Evolutionary conservation across 345 rosid species (phyloP).

Genomic region (Pseudoturritis turrita): DNA sequence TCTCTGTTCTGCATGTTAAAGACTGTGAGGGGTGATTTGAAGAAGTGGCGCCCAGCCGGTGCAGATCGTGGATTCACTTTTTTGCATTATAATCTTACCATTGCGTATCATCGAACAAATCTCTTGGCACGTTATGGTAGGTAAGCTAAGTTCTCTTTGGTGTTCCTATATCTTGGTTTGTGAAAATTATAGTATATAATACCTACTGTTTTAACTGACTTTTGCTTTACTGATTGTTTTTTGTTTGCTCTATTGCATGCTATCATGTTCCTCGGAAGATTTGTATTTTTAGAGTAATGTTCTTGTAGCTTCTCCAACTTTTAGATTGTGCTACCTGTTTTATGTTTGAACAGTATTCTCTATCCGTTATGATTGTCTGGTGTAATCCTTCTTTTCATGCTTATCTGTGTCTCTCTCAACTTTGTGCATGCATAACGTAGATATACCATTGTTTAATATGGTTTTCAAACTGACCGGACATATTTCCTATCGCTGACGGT

Average conservation of each 20-base stretch:
- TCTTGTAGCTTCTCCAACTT: background rate
- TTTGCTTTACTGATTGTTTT: background rate
- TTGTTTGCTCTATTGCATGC: background rate
- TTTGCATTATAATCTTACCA: constrained; percentile 68
- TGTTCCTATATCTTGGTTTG: background rate
- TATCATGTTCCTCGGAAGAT: background rate
- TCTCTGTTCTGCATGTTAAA: constrained; percentile 76
- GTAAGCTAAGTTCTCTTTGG: constrained; percentile 49
- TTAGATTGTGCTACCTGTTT: background rate
- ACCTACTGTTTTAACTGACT: background rate
- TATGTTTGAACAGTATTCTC: background rate
- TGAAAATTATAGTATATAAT: background rate
- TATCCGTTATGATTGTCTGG: background rate
- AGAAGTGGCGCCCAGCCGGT: constrained; percentile 92
- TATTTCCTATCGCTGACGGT: background rate
- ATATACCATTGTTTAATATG: background rate
- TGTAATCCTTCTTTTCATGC: background rate
- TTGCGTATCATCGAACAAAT: constrained; percentile 92
- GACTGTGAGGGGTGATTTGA: constrained; percentile 51
- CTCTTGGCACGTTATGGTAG: constrained; percentile 90
- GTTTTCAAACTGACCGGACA: background rate
- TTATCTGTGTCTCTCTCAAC: background rate
- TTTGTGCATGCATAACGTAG: background rate
- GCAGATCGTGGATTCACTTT: constrained; percentile 96
- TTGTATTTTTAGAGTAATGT: background rate